A percentile compares a stretch with the other conserved stretches of the same genome.
These are phyloP conservation scores for Emericellopsis atlantica DNA, from an alignment of 2,329 filamentous ascomycete species.

Conservation along the genomic window DNA sequence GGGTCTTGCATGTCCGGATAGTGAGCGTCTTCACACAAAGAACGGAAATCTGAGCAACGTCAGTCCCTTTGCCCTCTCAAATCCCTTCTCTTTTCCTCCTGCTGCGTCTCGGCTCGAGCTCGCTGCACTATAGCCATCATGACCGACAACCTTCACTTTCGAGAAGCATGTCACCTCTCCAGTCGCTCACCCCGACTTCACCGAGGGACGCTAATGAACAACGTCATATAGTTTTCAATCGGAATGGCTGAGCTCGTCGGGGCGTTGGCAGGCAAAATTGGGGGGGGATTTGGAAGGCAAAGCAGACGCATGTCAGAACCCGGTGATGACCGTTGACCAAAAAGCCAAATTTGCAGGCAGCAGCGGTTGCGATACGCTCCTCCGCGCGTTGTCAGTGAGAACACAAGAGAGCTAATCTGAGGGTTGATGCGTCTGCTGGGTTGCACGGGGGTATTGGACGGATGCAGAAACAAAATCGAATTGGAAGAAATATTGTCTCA, in stretches of 20 bases:
- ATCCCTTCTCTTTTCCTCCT: slow-evolving; percentile 3
- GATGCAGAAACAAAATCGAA: not conserved
- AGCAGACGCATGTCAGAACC: slow-evolving; percentile 11
- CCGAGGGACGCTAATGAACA: slow-evolving; percentile 14
- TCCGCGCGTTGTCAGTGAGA: slow-evolving; percentile 36
- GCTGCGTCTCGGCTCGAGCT: not conserved
- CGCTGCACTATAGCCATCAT: slow-evolving; percentile 16
- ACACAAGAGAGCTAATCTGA: slow-evolving; percentile 46
- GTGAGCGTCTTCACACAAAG: slow-evolving; percentile 14
- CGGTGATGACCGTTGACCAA: slow-evolving; percentile 41
- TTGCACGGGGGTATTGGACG: not conserved
- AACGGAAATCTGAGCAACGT: slow-evolving; percentile 38
- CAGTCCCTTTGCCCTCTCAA: slow-evolving; percentile 1
- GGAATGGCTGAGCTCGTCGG: slow-evolving; percentile 20
- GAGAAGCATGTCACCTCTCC: slow-evolving; percentile 6
- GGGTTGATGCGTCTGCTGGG: slow-evolving; percentile 16
- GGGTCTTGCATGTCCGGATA: not conserved
- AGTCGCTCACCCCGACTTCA: not conserved
- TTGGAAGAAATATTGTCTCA: not conserved
- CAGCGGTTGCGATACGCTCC: slow-evolving; percentile 12
- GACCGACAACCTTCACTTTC: slow-evolving; percentile 15
- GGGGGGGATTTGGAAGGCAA: slow-evolving; percentile 5
- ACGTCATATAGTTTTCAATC: slow-evolving; percentile 39
- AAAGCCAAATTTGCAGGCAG: slow-evolving; percentile 45
- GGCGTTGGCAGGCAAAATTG: slow-evolving; percentile 1